Evolutionary conservation across 1,284 basidiomycete species (phyloP), one percentile per base, ranked within the genome.

Genomic region (Ceratobasidium sp.): DNA sequence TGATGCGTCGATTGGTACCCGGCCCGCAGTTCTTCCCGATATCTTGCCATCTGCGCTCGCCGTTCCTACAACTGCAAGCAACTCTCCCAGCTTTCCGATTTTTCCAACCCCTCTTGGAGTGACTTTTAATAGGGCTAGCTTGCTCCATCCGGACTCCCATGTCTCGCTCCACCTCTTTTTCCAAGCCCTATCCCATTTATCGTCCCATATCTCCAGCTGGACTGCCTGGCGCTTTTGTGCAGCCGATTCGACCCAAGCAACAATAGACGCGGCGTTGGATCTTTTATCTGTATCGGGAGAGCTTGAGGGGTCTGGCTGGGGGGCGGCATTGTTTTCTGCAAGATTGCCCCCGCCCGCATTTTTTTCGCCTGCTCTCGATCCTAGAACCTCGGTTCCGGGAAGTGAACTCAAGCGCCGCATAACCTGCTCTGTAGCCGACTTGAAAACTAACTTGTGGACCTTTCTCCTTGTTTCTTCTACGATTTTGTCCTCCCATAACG

Each of bases 401-500:
- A 11, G 11, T 38, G 35, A 4, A 38, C 11, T 5, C 35, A 38
- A 38, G 6, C 35, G 35, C 11, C 35, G 35, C 35, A 38, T 8
- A 18, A 58, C 23, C n/a, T 38, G 11, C 18, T 58, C 30, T 18
- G 28, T 28, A 3, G 30, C 55, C 16, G 11, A 5, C 16, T 18
- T n/a, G 35, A 18, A 58, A 18, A 58, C 32, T 30, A 16, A 35
- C 2, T 13, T n/a, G 4, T 9, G 14, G 28, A 58, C 55, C 23
- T 58, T 18, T 28, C 18, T 18, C 3, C 55, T 28, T 9, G 16
- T 58, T 38, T 41, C 16, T n/a, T 58, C 55, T 4, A 18, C 55
- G 18, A 58, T 58, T 3, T 18, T 28, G 16, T 23, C 55, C 32
- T 58, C 55, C 55, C 55, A 58, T n/a, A 58, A 41, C n/a, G 55